Percentiles rank a stretch among this genome's conserved stretches.
phyloP scores from a whole-genome alignment of 257 asterid species.

The Rauvolfia tetraphylla region DNA sequence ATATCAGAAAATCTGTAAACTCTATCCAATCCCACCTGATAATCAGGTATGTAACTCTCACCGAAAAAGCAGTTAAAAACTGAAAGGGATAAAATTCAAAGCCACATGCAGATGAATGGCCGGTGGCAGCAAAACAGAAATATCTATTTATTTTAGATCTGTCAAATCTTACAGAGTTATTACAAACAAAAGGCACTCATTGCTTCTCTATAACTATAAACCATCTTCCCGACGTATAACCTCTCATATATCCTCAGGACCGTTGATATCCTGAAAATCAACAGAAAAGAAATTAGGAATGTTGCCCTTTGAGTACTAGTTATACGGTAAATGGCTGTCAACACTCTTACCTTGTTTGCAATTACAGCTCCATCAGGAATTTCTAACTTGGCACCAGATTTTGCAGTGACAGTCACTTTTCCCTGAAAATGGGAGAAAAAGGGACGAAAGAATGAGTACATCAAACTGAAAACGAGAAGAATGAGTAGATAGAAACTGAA shows the following conservation, averaged over 20 bases:
- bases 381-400: constrained; percentile 72
- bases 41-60: background rate
- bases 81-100: background rate
- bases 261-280: constrained; percentile 61
- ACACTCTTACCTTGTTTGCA: constrained; percentile 59
- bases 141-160: constrained; percentile 5
- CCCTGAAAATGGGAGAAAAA: constrained; percentile 46
- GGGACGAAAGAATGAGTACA: too few relatives aligned
- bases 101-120: background rate
- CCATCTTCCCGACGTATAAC: constrained; percentile 9
- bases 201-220: constrained; percentile 2
- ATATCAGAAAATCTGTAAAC: too few relatives aligned
- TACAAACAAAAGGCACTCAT: constrained; percentile 8
- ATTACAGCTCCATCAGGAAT: constrained; percentile 78
- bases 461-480: too few relatives aligned
- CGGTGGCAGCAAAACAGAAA: constrained; percentile 9
- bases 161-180: background rate
- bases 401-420: constrained; percentile 69
- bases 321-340: background rate
- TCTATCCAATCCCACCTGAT: too few relatives aligned
- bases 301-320: background rate
- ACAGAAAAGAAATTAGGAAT: constrained; percentile 9
- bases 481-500: background rate
- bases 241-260: constrained; percentile 68
- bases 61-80: background rate